A percentile compares a stretch with the other conserved stretches of the same genome.
Conservation (phyloP, 75 land plant genomes). For the Pinus albicaulis region DNA sequence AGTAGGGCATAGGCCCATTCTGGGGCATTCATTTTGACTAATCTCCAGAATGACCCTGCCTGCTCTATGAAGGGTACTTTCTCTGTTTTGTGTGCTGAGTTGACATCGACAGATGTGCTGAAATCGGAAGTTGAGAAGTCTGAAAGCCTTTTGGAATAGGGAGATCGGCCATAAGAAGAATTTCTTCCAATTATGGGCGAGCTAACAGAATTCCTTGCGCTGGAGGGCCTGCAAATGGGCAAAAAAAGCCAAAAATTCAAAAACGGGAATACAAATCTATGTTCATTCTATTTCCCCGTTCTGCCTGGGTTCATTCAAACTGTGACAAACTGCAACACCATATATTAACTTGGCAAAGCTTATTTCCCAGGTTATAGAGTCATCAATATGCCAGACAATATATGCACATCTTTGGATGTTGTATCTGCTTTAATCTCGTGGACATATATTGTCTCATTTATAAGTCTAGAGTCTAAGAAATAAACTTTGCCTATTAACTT, state of each 20-base stretch:
- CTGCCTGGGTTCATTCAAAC: too few species aligned
- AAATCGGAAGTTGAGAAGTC: slow-evolving; percentile 74
- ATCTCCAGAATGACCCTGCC: slow-evolving; percentile 81
- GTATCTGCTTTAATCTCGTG: too few species aligned
- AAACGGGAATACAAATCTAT: too few species aligned
- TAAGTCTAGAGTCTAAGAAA: too few species aligned
- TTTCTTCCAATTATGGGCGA: slow-evolving; percentile 67
- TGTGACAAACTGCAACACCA: too few species aligned
- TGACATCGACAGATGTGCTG: slow-evolving; percentile 56
- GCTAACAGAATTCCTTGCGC: slow-evolving; percentile 74
- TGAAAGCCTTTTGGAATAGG: slow-evolving; percentile 64
- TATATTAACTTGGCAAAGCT: too few species aligned
- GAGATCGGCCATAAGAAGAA: slow-evolving; percentile 75
- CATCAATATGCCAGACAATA: too few species aligned
- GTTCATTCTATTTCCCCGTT: too few species aligned
- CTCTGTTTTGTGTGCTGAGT: slow-evolving; percentile 29
- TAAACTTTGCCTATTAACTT: too few species aligned
- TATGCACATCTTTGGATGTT: too few species aligned
- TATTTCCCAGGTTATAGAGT: too few species aligned
- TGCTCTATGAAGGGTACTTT: slow-evolving; percentile 70
- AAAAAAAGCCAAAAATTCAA: background rate
- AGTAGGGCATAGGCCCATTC: slow-evolving; percentile 76
- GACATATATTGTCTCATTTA: too few species aligned
- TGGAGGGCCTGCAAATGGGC: slow-evolving; percentile 47
- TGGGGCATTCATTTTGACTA: slow-evolving; percentile 80